Evolutionary conservation across 352 stramenopile genomes (phyloP).

Genomic region (Aphanomyces cochlioides): DNA sequence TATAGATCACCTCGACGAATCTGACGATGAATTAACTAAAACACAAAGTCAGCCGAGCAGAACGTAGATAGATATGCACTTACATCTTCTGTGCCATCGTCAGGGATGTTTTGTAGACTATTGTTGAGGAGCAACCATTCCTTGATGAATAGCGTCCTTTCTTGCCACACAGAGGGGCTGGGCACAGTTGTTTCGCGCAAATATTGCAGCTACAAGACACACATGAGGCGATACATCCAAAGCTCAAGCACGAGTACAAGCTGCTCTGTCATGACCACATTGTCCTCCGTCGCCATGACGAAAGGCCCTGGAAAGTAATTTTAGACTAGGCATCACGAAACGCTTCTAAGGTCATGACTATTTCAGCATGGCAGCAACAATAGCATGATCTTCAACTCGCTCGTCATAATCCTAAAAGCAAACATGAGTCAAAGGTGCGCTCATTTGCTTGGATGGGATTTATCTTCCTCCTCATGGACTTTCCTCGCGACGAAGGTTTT

Average conservation of each 20-base stretch:
- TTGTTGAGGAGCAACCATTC: conserved; percentile 66
- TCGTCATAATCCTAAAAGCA: no score
- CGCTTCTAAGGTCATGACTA: neutral
- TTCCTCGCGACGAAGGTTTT: no score
- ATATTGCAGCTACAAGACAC: conserved; percentile 1
- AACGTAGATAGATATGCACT: neutral
- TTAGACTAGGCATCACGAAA: neutral
- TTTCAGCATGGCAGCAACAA: no score
- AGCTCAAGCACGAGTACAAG: neutral
- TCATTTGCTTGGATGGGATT: no score
- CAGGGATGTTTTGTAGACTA: conserved; percentile 52
- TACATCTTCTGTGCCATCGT: conserved; percentile 72
- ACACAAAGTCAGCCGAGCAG: neutral
- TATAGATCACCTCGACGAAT: conserved; percentile 73
- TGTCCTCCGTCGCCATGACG: neutral
- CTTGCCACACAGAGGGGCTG: conserved; percentile 44
- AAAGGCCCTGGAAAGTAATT: conserved; percentile 1
- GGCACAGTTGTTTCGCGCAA: conserved; percentile 1
- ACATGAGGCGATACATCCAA: no score
- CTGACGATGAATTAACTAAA: conserved; percentile 60
- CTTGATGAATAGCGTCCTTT: conserved; percentile 58
- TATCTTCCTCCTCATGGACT: no score
- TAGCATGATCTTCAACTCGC: no score
- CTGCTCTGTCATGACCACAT: conserved; percentile 10
- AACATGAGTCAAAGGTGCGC: no score